Evolutionary conservation across 164 flowering plant genomes (phyloP).

Genomic region (Magnolia kwangsiensis): DNA sequence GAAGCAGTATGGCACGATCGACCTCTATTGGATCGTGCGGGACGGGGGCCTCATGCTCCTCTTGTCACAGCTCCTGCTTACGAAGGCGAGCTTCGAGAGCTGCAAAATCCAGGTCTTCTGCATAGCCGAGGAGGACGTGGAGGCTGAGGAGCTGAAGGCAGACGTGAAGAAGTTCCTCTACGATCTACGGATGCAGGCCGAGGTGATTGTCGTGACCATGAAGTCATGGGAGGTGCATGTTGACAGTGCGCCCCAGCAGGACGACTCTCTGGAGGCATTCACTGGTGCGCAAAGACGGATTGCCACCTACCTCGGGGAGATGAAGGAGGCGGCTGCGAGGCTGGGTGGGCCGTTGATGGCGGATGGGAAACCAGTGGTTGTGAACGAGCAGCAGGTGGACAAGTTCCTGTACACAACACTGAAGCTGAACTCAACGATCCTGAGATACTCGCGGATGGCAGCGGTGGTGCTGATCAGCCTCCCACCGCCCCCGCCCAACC

Average conservation of each 20-base stretch:
- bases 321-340: conserved; percentile 55
- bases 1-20: conserved; percentile 88
- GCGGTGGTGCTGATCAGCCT: conserved; percentile 94
- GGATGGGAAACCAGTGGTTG: conserved; percentile 69
- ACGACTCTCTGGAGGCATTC: conserved; percentile 84
- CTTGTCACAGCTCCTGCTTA: conserved; percentile 92
- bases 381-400: conserved; percentile 87
- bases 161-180: conserved; percentile 92
- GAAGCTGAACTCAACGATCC: conserved; percentile 85
- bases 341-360: conserved; percentile 61
- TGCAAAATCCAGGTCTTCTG: conserved; percentile 98
- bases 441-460: conserved; percentile 93
- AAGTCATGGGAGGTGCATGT: conserved; percentile 77
- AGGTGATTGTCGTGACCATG: conserved; percentile 89
- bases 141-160: conserved; percentile 84
- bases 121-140: conserved; percentile 94
- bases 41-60: conserved; percentile 99
- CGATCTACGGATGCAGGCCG: conserved; percentile 99
- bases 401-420: conserved; percentile 86
- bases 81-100: conserved; percentile 94
- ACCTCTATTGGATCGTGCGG: conserved; percentile 95
- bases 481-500: conserved; percentile 86
- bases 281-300: conserved; percentile 64
- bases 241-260: conserved; percentile 50
- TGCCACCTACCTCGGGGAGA: conserved; percentile 43